Base-by-base conservation (phyloP, 495 filamentous ascomycete species). In the Hapsidospora chrysogenum region DNA sequence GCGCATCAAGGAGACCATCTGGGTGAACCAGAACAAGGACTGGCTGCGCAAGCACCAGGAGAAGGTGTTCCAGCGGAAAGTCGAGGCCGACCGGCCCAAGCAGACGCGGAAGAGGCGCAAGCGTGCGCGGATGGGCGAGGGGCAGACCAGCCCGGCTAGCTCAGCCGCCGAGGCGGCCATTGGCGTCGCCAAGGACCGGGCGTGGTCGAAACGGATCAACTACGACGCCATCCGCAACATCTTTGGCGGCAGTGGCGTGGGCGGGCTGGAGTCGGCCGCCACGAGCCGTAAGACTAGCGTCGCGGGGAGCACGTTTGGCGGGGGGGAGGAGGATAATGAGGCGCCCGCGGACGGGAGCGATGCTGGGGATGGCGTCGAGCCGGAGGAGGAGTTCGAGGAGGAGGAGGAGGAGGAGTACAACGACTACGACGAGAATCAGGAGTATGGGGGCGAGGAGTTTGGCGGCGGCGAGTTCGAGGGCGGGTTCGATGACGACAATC, bases 11-110 rank as follows among this genome's bases (percentile, higher is more conserved):
- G 84, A 92, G 51, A 63, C 66, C 29, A 81, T 96, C 35, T 97
- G 89, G 89, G 69, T 85, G n/a, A 80, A 85, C 40, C 73, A 82
- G 43, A 95, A 96, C 54, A 79, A 83, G 46, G 81, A 87, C 35
- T 97, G 81, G 57, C 63, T 97, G 25, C 78, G 86, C 4, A 66
- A 72, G 16, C 71, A 85, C 51, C 82, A 93, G 50, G 70, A 75
- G 31, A 87, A 85, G 53, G 61, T 68, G 3, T 70, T 84, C 23
- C 68, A 76, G 21, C 63, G 72, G 36, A 72, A 76, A 36, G 53
- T 84, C 37, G 63, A 68, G 3, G 64, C 64, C 20, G 66, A 66
- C 36, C 59, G 50, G 16, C 63, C 66, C 22, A 70, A 71, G 42
- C 52, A 52, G 19, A 62, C 46, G 32, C 61, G 68, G 25, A 61